Evolutionary conservation across 306 rosid species (phyloP), one percentile per base, ranked within the genome.

Genomic region (Dalbergia oliveri): DNA sequence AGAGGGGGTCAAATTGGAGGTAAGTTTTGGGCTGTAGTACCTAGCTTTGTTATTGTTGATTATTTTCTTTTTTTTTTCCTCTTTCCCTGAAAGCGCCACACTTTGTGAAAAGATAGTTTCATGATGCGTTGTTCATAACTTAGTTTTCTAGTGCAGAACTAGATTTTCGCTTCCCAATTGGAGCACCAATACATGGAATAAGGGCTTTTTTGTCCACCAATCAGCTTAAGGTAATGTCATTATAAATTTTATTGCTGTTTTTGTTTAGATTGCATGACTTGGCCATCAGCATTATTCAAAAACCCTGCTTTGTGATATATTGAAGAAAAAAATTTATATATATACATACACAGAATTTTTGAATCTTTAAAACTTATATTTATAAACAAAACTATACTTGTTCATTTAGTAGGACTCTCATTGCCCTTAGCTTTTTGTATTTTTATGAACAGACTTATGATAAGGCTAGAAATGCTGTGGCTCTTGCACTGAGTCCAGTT

Each of bases 1-100:
- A 95, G 86, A 83, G 99, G 97, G 77, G 99, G 99, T 80, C 88
- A 90, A 83, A 90, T 95, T 83, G 99, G 99, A 33, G 99, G 99
- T 95, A 84, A 19, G 82, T 43, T 82, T 81, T 74, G 59, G 41
- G 66, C 70, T 66, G 79, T 73, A 82, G 69, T 67, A 18, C 57
- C 33, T 75, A 76, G 31, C 49, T 60, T 61, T 39, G 34, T 44
- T 62, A 16, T 60, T 21, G 33, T 69, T 62, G 50, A 66, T 76
- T 79, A 19, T 49, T 69, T 76, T 78, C 12, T 53, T 54, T 14
- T 58, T 62, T 21, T 45, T 81, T 35, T 58, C 70, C 44, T 13
- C 45, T 56, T 79, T 73, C 11, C 8, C 66, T 41, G 43, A 83
- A 47, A 35, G 49, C 0, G 3, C 53, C 14, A 47, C 77, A 11